Evolutionary conservation across 2,329 filamentous ascomycete genomes (phyloP), one percentile per base, ranked within the genome.

Genomic region (Fusarium protoensiforme): DNA sequence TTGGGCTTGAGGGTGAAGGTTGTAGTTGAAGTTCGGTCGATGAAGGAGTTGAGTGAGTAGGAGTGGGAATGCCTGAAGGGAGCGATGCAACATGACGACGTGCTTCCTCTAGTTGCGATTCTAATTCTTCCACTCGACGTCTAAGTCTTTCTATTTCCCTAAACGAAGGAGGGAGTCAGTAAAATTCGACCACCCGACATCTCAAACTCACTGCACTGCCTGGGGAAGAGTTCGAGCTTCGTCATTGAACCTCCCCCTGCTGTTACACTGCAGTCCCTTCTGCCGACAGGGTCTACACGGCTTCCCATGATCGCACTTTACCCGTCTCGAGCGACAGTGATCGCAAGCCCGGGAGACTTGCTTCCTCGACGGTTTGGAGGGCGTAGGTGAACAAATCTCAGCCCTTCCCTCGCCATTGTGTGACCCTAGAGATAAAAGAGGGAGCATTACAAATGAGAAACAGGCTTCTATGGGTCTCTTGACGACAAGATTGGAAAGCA

Each of bases 1-100:
- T 76, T 10, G 81, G 79, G 38, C 81, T 62, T 7, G 76, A 76
- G 24, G 75, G 74, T 51, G 69, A 22, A n/a, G 13, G 27, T 22
- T 13, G 22, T 3, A 33, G 24, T 22, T 65, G 48, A 56, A 36
- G 53, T 16, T 29, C 54, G 14, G 38, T 60, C 4, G 64, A 57
- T 33, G 39, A 64, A 16, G 61, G 57, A 22, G 41, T 57, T 51
- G 54, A 53, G 31, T 46, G n/a, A 3, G 33, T 27, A 20, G 54
- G 33, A 1, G 22, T 27, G 16, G 54, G 54, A 7, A 57, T 27
- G 16, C 33, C 54, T 13, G 43, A 10, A 29, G 43, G 43, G n/a
- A 48, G 6, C 9, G 53, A 56, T 16, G 4, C 16, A 24, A 16
- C 20, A 36, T 29, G 54, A 27, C 35, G 33, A 2, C 10, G 35